Percentiles rank a stretch among this genome's conserved stretches.
Conservation (phyloP, 108 stramenopile genomes). For the Fragilariopsis cylindrus region DNA sequence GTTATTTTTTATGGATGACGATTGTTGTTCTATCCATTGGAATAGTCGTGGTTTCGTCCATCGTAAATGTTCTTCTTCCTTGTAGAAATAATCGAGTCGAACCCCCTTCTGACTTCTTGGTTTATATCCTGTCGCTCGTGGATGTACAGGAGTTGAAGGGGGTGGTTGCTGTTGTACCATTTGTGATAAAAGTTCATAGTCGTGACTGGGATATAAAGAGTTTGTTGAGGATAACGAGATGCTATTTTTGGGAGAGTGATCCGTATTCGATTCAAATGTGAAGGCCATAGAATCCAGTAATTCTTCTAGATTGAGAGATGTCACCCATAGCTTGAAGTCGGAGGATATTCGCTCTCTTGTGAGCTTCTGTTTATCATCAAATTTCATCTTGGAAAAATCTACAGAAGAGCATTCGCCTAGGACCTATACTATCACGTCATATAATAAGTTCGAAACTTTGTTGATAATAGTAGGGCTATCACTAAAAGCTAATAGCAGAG, state of each 20-base stretch:
- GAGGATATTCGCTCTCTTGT: not conserved
- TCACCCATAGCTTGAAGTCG: conserved; percentile 34
- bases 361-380: not conserved
- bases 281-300: conserved; percentile 39
- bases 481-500: no score
- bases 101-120: conserved; percentile 28
- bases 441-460: no score
- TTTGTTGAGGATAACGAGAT: not conserved
- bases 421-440: no score
- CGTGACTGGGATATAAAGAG: conserved; percentile 33
- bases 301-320: conserved; percentile 22
- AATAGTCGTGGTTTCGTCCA: conserved; percentile 20
- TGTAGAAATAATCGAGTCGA: conserved; percentile 15
- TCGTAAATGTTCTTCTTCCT: conserved; percentile 20
- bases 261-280: conserved; percentile 16
- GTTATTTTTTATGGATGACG: no score
- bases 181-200: conserved; percentile 46
- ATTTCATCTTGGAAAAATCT: conserved; percentile 13
- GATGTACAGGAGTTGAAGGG: conserved; percentile 58
- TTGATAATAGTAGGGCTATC: no score
- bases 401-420: no score
- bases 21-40: not conserved
- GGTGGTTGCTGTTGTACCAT: conserved; percentile 52
- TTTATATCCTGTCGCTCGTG: conserved; percentile 44
- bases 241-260: not conserved